Base-by-base conservation (phyloP, 495 filamentous ascomycete species). In the Chaetomium tenue region DNA sequence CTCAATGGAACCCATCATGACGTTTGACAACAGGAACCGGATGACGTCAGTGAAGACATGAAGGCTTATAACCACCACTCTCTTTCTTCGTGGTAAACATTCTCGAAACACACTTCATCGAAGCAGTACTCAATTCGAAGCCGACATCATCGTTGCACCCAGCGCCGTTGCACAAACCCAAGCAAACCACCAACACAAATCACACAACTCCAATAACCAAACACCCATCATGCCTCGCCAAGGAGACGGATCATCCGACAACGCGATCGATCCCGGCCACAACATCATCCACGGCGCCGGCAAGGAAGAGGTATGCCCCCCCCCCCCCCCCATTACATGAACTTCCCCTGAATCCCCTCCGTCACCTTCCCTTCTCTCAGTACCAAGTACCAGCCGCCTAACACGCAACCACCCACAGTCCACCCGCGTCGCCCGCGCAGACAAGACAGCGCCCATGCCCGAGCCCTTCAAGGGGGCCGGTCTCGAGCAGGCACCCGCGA, bases 221-320 rank as follows among this genome's bases (percentile, higher is more conserved):
- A 56, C 46, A 58, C 12, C 18, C 61, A 71, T 66, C 61, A 79
- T 78, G 77, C 75, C 77, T 68, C 72, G 73, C 64, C 53, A 75
- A 44, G 75, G 75, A 71, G 73, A 74, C 65, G 75, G 74, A 26
- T 67, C 69, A 53, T 63, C 66, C 18, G 69, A 78, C 72, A 78
- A 77, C 63, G 70, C 73, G 46, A 63, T 73, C n/a, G 71, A 77
- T 58, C 53, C 65, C 3, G 63, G 66, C 33, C 61, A 77, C 58
- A 70, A 79, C 69, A 77, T 80, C 46, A 73, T 77, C 63, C 76
- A 80, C 64, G 77, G 77, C 44, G 71, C 74, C n/a, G 68, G 69
- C 18, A 30, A 61, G 39, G 69, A 69, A 39, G 54, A 60, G 15
- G 76, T 76, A 37, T 15, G 25, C n/a, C 8, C n/a, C 3, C 46